These are phyloP conservation scores for Zygotorulaspora florentina DNA, from an alignment of 805 yeast genomes.

Conservation along the genomic window DNA sequence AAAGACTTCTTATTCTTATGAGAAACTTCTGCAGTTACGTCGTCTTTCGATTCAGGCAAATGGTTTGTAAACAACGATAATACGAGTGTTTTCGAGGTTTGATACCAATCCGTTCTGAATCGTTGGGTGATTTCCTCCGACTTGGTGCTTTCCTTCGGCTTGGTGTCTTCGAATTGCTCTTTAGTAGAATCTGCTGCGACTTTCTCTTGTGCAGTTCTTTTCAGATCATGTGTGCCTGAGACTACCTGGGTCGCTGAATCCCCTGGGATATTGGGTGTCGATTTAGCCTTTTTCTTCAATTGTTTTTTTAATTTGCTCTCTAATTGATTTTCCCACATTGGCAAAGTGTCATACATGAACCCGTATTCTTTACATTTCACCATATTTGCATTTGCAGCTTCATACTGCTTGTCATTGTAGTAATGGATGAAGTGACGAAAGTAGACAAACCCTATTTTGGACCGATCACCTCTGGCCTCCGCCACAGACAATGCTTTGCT, in stretches of 20 bases:
- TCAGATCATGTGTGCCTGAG: neutral
- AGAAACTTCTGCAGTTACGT: slow-evolving; percentile 40
- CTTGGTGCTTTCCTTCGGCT: too few relatives aligned
- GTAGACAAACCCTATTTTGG: slow-evolving; percentile 45
- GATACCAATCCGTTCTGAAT: slow-evolving; percentile 68
- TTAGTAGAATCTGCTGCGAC: neutral
- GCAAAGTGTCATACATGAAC: slow-evolving; percentile 44
- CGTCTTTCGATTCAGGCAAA: slow-evolving; percentile 42
- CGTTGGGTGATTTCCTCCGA: slow-evolving; percentile 8
- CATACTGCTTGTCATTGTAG: slow-evolving; percentile 42
- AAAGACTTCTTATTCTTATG: slow-evolving; percentile 37
- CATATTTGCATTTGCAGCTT: slow-evolving; percentile 41
- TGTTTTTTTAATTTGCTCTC: slow-evolving; percentile 18
- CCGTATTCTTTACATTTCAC: slow-evolving; percentile 41
- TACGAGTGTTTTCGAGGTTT: slow-evolving; percentile 51
- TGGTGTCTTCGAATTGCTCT: too few relatives aligned
- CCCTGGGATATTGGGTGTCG: neutral
- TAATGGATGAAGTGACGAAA: slow-evolving; percentile 48
- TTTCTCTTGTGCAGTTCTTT: neutral
- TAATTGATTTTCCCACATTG: slow-evolving; percentile 40
- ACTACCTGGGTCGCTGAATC: neutral
- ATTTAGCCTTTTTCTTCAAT: slow-evolving; percentile 5
- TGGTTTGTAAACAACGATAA: slow-evolving; percentile 69
- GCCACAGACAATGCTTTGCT: slow-evolving; percentile 45
- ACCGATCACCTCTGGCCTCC: slow-evolving; percentile 42